Evolutionary conservation across 2,329 filamentous ascomycete species (phyloP).

Genomic region (Cytospora piceae): DNA sequence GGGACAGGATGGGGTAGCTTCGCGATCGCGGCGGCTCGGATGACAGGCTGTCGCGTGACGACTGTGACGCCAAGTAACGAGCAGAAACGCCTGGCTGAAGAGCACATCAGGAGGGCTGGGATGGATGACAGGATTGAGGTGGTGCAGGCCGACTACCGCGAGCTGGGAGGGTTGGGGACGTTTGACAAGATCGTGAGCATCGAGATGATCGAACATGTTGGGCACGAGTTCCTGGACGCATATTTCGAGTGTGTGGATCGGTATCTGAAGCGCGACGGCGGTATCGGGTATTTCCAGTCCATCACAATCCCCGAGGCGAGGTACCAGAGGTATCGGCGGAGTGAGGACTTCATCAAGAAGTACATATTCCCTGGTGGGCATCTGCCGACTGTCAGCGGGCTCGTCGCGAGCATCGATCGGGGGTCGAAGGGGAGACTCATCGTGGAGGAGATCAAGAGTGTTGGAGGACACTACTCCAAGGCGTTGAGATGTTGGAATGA

Average conservation of each 20-base stretch:
- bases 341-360: constrained; percentile 30
- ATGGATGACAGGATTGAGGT: constrained; percentile 20
- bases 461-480: constrained; percentile 25
- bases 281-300: constrained; percentile 29
- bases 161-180: constrained; percentile 4
- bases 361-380: constrained; percentile 30
- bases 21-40: constrained; percentile 24
- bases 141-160: constrained; percentile 27
- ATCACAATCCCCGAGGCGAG: constrained; percentile 30
- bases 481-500: constrained; percentile 25
- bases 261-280: constrained; percentile 23
- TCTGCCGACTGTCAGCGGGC: constrained; percentile 28
- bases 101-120: constrained; percentile 18
- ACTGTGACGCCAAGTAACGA: constrained; percentile 26
- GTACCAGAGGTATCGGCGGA: constrained; percentile 19
- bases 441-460: constrained; percentile 30
- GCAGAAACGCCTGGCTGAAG: constrained; percentile 27
- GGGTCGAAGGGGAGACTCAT: constrained; percentile 23
- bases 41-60: constrained; percentile 28
- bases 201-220: constrained; percentile 31
- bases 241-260: constrained; percentile 30
- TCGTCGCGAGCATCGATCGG: constrained; percentile 24
- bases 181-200: constrained; percentile 31
- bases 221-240: constrained; percentile 23
- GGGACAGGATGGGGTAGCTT: constrained; percentile 31